phyloP scores from a whole-genome alignment of 2,329 filamentous ascomycete genomes.

The Byssochlamys sp. region DNA sequence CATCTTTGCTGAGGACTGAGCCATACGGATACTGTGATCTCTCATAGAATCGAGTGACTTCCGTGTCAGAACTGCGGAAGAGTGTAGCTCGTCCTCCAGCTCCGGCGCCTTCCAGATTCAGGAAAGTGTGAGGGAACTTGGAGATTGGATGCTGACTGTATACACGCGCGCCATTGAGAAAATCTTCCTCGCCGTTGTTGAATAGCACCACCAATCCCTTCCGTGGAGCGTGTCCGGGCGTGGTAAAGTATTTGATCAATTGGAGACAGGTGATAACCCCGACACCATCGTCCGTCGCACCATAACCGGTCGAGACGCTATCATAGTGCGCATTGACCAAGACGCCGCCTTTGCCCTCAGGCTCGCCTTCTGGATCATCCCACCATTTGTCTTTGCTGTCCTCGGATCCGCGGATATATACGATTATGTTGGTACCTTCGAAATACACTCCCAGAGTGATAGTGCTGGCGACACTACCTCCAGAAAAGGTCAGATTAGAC shows the following conservation, averaged over 20 bases:
- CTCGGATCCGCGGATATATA: slow-evolving; percentile 76
- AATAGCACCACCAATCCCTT: slow-evolving; percentile 74
- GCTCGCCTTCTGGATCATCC: slow-evolving; percentile 42
- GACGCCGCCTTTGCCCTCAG: slow-evolving; percentile 61
- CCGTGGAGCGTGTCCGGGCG: slow-evolving; percentile 59
- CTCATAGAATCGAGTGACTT: slow-evolving; percentile 72
- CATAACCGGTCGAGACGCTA: slow-evolving; percentile 81
- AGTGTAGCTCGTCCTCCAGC: slow-evolving; percentile 79
- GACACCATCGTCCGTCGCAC: slow-evolving; percentile 87
- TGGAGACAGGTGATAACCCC: slow-evolving; percentile 80
- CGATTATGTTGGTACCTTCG: slow-evolving; percentile 82
- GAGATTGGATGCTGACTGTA: slow-evolving; percentile 76
- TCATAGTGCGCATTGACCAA: slow-evolving; percentile 94
- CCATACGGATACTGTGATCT: slow-evolving; percentile 68
- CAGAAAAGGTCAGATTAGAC: slow-evolving; percentile 67
- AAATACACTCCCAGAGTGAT: slow-evolving; percentile 61
- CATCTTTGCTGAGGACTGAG: slow-evolving; percentile 70
- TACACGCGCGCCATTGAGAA: slow-evolving; percentile 72
- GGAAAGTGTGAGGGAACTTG: slow-evolving; percentile 71
- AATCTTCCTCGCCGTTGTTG: slow-evolving; percentile 95
- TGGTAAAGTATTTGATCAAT: slow-evolving; percentile 76
- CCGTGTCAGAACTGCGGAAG: slow-evolving; percentile 78
- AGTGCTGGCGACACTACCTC: slow-evolving; percentile 29
- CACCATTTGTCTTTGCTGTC: slow-evolving; percentile 68
- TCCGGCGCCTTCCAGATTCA: slow-evolving; percentile 91